Base-by-base conservation (phyloP, 78 protist genomes). In the Dictyostelium brefeldianum region DNA sequence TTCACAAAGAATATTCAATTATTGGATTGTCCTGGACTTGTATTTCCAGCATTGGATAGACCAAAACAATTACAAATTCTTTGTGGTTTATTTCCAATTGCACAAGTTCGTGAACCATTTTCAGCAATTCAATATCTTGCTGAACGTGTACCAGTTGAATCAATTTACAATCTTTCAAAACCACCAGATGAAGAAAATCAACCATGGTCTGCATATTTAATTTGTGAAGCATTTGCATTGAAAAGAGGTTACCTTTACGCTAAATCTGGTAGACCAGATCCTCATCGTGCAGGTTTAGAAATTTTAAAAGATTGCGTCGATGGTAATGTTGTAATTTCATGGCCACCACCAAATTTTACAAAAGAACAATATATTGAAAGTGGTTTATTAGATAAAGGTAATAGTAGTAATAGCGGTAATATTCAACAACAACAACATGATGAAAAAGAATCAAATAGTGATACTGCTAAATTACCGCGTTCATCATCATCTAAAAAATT, bases 21-120 rank as follows among this genome's bases (percentile, higher is more conserved):
- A 47, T 81, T 89, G 41, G 99, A 98, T 82, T 98, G 98, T 54
- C 99, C 99, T 2, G 99, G 99, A 14, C 47, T 98, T 10, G 96
- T 96, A 9, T 96, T 97, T 75, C 99, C 99, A 15, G 94, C 95
- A 8, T 79, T 96, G 18, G 96, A 96, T 81, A 47, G 83, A 67
- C 97, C 96, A 4, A 65, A 77, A 53, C 50, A 94, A 17, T 56
- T 97, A 27, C 98, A 97, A 90, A 96, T 97, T 0, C 43, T 97
- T 1, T 85, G 95, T 91, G 99, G 99, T 12, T 4, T 96, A 22
- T 96, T 74, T 53, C 98, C 98, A 7, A 80, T 97, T 27, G 98
- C 98, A 10, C 98, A 97, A 62, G 92, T 87, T 12, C 69, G 98
- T 8, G 98, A 97, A 22, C 97, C 98, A 31, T 95, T 51, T 83